Percentiles rank a stretch among this genome's conserved stretches.
Evolutionary conservation across 306 rosid genomes (phyloP).

Genomic region (Benincasa hispida): DNA sequence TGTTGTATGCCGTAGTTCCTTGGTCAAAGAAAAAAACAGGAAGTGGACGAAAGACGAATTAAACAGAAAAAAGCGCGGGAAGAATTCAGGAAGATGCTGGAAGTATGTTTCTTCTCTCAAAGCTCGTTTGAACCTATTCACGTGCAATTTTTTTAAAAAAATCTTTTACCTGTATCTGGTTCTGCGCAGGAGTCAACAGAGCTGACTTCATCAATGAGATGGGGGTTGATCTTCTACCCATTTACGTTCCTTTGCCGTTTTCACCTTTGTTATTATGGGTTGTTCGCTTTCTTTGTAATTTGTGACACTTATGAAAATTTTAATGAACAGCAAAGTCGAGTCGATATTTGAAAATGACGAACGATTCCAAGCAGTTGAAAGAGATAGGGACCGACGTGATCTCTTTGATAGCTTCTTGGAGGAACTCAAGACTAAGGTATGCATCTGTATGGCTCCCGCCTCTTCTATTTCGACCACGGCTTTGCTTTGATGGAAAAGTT

Average conservation of each 20-base stretch:
- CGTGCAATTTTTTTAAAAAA: slow-evolving; percentile 11
- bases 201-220: slow-evolving; percentile 64
- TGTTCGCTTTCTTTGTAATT: slow-evolving; percentile 1
- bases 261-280: not conserved
- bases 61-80: slow-evolving; percentile 75
- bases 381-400: slow-evolving; percentile 83
- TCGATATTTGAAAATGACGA: slow-evolving; percentile 70
- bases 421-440: slow-evolving; percentile 56
- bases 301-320: not conserved
- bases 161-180: slow-evolving; percentile 9
- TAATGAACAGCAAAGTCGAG: slow-evolving; percentile 56
- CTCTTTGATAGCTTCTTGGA: slow-evolving; percentile 60
- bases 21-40: slow-evolving; percentile 66
- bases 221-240: slow-evolving; percentile 45
- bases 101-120: slow-evolving; percentile 40
- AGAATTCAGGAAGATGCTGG: slow-evolving; percentile 79
- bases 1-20: slow-evolving; percentile 43
- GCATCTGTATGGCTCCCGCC: slow-evolving; percentile 12
- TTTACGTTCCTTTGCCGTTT: not conserved
- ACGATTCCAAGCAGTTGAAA: slow-evolving; percentile 76
- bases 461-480: not conserved
- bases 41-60: slow-evolving; percentile 66
- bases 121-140: slow-evolving; percentile 10
- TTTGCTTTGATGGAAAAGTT: not conserved
- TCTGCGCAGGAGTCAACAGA: slow-evolving; percentile 68